Evolutionary conservation across 768 basidiomycete species (phyloP).

Genomic region (Pisolithus albus): DNA sequence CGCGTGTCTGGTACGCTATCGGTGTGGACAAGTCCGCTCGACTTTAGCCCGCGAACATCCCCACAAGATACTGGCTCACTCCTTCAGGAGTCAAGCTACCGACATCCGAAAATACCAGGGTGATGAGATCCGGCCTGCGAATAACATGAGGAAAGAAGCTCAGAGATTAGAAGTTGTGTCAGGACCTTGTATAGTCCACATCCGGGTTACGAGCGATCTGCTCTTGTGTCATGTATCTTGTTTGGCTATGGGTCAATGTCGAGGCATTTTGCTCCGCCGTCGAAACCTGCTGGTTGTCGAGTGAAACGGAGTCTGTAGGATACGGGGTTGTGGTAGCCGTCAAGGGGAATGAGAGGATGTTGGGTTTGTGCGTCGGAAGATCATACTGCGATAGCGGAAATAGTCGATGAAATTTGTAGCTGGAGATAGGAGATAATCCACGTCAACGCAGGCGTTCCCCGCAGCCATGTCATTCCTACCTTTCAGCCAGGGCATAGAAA

Average conservation of each 20-base stretch:
- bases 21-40: slow-evolving; percentile 4
- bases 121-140: slow-evolving; percentile 81
- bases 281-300: slow-evolving; percentile 2
- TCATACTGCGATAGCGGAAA: slow-evolving; percentile 92
- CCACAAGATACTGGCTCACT: slow-evolving; percentile 91
- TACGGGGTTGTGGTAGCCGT: slow-evolving; percentile 14
- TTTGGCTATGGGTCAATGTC: neutral
- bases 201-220: slow-evolving; percentile 79
- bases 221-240: slow-evolving; percentile 60
- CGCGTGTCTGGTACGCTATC: slow-evolving; percentile 5
- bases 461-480: slow-evolving; percentile 38
- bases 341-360: slow-evolving; percentile 64
- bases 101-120: slow-evolving; percentile 90
- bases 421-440: slow-evolving; percentile 30
- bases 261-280: slow-evolving; percentile 1
- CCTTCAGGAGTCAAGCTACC: slow-evolving; percentile 90
- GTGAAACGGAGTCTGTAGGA: slow-evolving; percentile 2
- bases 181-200: slow-evolving; percentile 89
- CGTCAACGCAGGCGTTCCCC: slow-evolving; percentile 13
- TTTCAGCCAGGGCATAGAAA: slow-evolving; percentile 92
- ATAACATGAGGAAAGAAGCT: slow-evolving; percentile 17
- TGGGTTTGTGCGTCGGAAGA: slow-evolving; percentile 73
- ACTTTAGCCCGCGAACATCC: slow-evolving; percentile 77
- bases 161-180: slow-evolving; percentile 8
- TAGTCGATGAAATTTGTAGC: slow-evolving; percentile 95